Conservation (phyloP, 495 filamentous ascomycete genomes). For the Aspergillus egyptiacus region DNA sequence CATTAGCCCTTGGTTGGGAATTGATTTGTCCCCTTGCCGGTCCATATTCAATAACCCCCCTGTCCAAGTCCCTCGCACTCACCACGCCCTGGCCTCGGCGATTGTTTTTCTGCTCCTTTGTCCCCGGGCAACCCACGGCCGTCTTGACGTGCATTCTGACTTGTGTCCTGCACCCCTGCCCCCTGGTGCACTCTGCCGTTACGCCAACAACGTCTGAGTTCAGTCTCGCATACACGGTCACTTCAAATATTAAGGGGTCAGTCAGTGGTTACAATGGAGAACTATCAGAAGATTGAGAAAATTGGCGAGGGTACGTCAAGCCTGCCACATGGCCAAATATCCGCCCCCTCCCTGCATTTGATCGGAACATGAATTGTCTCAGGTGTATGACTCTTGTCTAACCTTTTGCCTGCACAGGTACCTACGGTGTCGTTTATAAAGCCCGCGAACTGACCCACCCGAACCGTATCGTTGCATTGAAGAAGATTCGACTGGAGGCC, state of each 20-base stretch:
- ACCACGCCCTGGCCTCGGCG: slow-evolving; percentile 7
- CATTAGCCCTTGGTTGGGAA: slow-evolving; percentile 7
- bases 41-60: slow-evolving; percentile 1
- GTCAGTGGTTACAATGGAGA: slow-evolving; percentile 66
- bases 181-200: slow-evolving; percentile 7
- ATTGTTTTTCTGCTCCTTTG: slow-evolving; percentile 17
- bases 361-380: neutral
- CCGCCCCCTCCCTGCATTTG: too few relatives aligned
- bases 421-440: slow-evolving; percentile 92
- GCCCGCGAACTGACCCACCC: slow-evolving; percentile 72
- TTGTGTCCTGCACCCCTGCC: slow-evolving; percentile 18
- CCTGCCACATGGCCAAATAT: too few relatives aligned
- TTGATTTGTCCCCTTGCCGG: slow-evolving; percentile 5
- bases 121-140: slow-evolving; percentile 17
- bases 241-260: slow-evolving; percentile 6
- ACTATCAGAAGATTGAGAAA: slow-evolving; percentile 99
- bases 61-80: slow-evolving; percentile 9
- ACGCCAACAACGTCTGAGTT: neutral
- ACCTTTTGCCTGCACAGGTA: slow-evolving; percentile 47
- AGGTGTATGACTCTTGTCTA: neutral
- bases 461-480: slow-evolving; percentile 84
- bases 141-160: slow-evolving; percentile 11
- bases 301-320: slow-evolving; percentile 80
- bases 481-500: slow-evolving; percentile 96
- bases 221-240: slow-evolving; percentile 3